Evolutionary conservation across 192 early-diverging fungal species (phyloP).

Genomic region (Coemansia asiatica): DNA sequence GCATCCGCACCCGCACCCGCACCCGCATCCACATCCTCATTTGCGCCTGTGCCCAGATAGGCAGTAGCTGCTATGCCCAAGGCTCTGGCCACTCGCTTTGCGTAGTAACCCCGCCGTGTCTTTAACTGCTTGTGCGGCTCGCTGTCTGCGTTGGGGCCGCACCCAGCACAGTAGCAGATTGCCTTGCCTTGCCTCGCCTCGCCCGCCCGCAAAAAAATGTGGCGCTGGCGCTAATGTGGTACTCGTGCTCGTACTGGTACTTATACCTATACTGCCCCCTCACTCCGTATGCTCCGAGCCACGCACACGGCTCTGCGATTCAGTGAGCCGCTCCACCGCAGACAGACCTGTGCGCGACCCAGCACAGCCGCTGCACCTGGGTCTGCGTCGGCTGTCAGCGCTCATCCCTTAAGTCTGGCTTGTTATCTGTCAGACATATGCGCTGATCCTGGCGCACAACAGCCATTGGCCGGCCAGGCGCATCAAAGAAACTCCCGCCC

Average conservation of each 20-base stretch:
- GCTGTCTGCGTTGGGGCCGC: neutral
- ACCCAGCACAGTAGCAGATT: constrained; percentile 3
- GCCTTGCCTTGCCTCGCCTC: neutral
- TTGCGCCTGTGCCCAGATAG: neutral
- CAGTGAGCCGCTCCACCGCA: neutral
- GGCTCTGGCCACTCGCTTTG: neutral
- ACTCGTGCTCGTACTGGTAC: neutral
- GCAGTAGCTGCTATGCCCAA: neutral
- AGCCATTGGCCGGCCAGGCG: neutral
- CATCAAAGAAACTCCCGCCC: neutral
- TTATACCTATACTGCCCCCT: neutral
- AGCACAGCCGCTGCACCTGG: neutral
- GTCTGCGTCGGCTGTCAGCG: neutral
- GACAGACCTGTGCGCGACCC: neutral
- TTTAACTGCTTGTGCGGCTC: neutral
- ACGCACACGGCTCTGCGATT: neutral
- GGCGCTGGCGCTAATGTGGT: neutral
- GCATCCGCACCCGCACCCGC: neutral
- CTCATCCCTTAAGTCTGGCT: neutral
- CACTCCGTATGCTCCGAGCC: neutral
- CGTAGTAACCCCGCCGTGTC: neutral
- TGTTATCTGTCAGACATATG: neutral
- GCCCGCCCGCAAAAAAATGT: neutral
- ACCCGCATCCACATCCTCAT: neutral
- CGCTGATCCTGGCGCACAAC: neutral